Evolutionary conservation across 768 basidiomycete genomes (phyloP).

Genomic region (Rhizopogon vulgaris): DNA sequence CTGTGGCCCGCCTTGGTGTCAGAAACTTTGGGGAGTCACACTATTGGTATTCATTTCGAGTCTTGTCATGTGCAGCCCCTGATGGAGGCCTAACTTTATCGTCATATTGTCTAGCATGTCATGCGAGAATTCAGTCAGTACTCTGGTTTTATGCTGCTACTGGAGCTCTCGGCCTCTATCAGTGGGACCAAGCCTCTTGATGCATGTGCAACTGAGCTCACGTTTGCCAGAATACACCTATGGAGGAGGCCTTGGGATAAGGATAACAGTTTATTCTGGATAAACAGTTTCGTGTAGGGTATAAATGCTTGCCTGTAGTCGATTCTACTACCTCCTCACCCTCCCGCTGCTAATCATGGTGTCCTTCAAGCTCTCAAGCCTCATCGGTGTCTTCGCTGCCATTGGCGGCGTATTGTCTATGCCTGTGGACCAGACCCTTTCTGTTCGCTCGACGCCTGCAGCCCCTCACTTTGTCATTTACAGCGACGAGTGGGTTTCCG

Average conservation of each 20-base stretch:
- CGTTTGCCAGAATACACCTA: not conserved
- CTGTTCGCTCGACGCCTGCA: constrained; percentile 11
- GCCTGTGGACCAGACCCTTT: not conserved
- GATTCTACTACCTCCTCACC: not conserved
- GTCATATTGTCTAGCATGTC: not conserved
- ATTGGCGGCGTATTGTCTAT: not conserved
- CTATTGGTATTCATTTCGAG: not conserved
- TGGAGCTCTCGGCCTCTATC: not conserved
- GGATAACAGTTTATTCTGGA: not conserved
- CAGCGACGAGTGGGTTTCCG: constrained; percentile 31
- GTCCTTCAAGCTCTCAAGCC: constrained; percentile 2
- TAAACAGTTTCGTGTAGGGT: not conserved
- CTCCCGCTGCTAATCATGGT: not conserved
- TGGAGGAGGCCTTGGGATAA: not conserved
- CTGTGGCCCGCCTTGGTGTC: not conserved
- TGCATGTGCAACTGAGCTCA: not conserved
- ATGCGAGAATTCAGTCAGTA: not conserved
- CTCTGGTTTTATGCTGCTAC: not conserved
- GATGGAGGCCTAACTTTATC: not conserved
- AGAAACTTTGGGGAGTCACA: not conserved
- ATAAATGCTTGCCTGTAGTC: not conserved
- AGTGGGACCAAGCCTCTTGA: not conserved
- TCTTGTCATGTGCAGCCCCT: not conserved
- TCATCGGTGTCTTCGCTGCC: not conserved
- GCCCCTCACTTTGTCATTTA: constrained; percentile 37